Percentiles rank a stretch among this genome's conserved stretches.
Conservation (phyloP, 1,139 yeast genomes). For the Taiozyma onychis region DNA sequence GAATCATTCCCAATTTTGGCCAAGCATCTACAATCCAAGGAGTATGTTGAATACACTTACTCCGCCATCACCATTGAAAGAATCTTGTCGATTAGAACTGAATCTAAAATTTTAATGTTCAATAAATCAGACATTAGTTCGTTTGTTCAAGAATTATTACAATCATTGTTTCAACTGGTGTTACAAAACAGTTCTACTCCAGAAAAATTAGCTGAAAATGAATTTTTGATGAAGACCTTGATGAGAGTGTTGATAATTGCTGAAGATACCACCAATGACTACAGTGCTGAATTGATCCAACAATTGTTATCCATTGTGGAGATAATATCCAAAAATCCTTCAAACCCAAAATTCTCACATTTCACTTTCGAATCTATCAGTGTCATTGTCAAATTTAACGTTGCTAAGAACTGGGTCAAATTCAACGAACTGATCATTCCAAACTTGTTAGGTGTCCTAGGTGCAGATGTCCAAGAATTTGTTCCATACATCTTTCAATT, state of each 20-base stretch:
- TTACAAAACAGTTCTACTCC: conserved; percentile 59
- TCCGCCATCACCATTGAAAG: conserved; percentile 92
- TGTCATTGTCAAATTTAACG: conserved; percentile 56
- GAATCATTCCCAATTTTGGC: conserved; percentile 81
- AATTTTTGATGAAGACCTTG: conserved; percentile 80
- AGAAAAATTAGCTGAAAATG: conserved; percentile 92
- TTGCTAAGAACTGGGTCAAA: conserved; percentile 31
- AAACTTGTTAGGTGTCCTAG: conserved; percentile 58
- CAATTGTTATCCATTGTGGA: conserved; percentile 67
- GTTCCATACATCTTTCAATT: conserved; percentile 91
- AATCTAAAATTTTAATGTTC: conserved; percentile 50
- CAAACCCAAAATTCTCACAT: conserved; percentile 91
- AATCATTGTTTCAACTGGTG: conserved; percentile 62
- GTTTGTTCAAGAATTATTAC: conserved; percentile 49
- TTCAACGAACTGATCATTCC: conserved; percentile 61
- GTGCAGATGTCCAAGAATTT: conserved; percentile 88
- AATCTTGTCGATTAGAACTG: conserved; percentile 69
- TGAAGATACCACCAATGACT: conserved; percentile 50
- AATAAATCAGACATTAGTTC: conserved; percentile 63
- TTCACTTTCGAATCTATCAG: conserved; percentile 87
- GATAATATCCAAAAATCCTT: conserved; percentile 80
- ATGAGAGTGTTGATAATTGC: conserved; percentile 79
- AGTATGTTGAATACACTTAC: conserved; percentile 87
- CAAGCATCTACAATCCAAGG: conserved; percentile 51
- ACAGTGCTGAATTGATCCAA: conserved; percentile 42